These are phyloP conservation scores for Colletotrichum viniferum DNA, from an alignment of 2,329 filamentous ascomycete species.

Conservation along the genomic window DNA sequence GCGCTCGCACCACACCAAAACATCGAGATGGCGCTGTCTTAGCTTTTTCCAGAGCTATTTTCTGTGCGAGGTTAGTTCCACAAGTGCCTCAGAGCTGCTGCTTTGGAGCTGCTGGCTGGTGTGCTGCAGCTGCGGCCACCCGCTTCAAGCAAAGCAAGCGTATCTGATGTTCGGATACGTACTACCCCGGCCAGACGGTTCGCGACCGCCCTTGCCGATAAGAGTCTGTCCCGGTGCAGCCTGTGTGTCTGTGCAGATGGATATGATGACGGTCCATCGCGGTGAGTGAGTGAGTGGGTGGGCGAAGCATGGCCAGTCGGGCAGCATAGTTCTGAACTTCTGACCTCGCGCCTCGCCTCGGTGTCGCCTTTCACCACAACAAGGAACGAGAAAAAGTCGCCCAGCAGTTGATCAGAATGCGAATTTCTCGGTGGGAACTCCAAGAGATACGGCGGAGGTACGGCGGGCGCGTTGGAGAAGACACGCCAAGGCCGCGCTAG, in stretches of 20 bases:
- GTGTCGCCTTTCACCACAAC: neutral
- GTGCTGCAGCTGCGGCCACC: neutral
- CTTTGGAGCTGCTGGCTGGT: neutral
- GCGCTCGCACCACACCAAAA: neutral
- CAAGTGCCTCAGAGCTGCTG: neutral
- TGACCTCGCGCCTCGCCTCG: neutral
- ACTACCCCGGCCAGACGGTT: neutral
- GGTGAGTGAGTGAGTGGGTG: neutral
- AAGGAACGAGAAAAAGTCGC: neutral
- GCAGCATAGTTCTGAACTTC: neutral
- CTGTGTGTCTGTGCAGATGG: neutral
- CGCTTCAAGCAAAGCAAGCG: neutral
- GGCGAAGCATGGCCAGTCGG: neutral
- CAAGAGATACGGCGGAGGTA: neutral
- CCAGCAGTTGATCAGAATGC: neutral
- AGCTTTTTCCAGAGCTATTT: neutral
- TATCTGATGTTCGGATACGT: neutral
- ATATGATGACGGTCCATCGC: neutral
- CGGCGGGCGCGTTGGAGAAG: neutral
- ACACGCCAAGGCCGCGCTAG: slow-evolving; percentile 1
- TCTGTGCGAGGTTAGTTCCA: neutral
- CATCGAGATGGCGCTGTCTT: slow-evolving; percentile 1
- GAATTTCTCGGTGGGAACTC: neutral
- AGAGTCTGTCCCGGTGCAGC: neutral
- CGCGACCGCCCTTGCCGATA: slow-evolving; percentile 2